Evolutionary conservation across 2,329 filamentous ascomycete species (phyloP).

Genomic region (Trichophyton simii): DNA sequence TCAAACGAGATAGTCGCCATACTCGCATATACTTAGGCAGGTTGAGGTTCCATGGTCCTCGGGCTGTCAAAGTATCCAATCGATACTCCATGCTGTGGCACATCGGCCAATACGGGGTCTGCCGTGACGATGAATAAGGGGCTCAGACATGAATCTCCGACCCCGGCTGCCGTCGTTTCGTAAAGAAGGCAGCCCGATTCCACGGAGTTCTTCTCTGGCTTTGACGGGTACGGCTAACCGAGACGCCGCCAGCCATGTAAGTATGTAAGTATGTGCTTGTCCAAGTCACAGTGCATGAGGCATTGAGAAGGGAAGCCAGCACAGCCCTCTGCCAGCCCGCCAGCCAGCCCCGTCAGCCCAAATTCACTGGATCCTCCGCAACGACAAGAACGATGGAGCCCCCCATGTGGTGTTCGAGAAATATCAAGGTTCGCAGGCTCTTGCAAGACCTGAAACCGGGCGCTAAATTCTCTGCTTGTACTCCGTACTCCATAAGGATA

Average conservation of each 20-base stretch:
- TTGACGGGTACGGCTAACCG: neutral
- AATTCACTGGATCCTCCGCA: too few species aligned
- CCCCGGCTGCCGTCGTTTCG: neutral
- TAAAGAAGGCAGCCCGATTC: neutral
- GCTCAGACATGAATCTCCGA: constrained; percentile 1
- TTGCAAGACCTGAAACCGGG: neutral
- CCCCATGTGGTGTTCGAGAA: neutral
- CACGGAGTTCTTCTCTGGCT: neutral
- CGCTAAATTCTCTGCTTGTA: neutral
- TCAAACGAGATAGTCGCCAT: neutral
- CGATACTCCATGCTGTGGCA: neutral
- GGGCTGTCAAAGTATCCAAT: neutral
- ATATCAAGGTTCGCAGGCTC: neutral
- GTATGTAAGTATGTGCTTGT: neutral
- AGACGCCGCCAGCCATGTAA: neutral
- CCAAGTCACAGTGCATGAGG: neutral
- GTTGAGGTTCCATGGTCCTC: neutral
- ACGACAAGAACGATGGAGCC: neutral
- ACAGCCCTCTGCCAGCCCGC: neutral
- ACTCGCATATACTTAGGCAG: neutral
- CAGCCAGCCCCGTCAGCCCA: neutral
- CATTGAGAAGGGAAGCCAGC: neutral
- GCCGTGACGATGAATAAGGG: neutral
- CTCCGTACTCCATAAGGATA: too few species aligned
- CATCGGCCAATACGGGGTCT: neutral